Evolutionary conservation across 1,139 yeast species (phyloP).

Genomic region (Pichia sp.): DNA sequence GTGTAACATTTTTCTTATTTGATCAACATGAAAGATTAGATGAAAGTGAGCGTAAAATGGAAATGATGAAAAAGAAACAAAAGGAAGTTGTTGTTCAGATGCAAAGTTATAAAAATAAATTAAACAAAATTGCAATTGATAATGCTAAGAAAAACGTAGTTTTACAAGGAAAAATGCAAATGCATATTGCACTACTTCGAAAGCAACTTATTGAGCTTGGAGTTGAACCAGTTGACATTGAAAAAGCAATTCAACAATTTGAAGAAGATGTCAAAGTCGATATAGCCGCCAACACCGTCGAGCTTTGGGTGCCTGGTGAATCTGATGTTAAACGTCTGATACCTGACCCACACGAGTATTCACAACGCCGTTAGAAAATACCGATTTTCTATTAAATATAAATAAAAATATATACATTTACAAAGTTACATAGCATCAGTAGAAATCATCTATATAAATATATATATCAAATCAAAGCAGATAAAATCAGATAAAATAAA

Average conservation of each 20-base stretch:
- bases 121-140: constrained; percentile 36
- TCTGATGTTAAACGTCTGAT: constrained; percentile 41
- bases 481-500: too few relatives aligned
- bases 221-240: constrained; percentile 46
- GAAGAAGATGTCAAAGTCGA: constrained; percentile 52
- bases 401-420: constrained; percentile 10
- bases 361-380: constrained; percentile 19
- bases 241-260: constrained; percentile 46
- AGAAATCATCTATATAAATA: too few relatives aligned
- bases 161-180: constrained; percentile 48
- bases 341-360: constrained; percentile 56
- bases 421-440: too few relatives aligned
- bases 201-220: constrained; percentile 51
- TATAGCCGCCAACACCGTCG: constrained; percentile 47
- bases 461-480: too few relatives aligned
- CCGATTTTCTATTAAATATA: constrained; percentile 12
- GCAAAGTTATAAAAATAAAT: constrained; percentile 25
- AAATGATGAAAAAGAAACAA: constrained; percentile 21
- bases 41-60: constrained; percentile 20
- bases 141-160: constrained; percentile 40
- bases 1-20: constrained; percentile 9
- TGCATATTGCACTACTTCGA: constrained; percentile 58
- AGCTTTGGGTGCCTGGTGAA: constrained; percentile 54
- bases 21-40: constrained; percentile 22
- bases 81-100: constrained; percentile 25